Evolutionary conservation across 306 rosid genomes (phyloP), one percentile per base, ranked within the genome.

Genomic region (Sesbania bispinosa): DNA sequence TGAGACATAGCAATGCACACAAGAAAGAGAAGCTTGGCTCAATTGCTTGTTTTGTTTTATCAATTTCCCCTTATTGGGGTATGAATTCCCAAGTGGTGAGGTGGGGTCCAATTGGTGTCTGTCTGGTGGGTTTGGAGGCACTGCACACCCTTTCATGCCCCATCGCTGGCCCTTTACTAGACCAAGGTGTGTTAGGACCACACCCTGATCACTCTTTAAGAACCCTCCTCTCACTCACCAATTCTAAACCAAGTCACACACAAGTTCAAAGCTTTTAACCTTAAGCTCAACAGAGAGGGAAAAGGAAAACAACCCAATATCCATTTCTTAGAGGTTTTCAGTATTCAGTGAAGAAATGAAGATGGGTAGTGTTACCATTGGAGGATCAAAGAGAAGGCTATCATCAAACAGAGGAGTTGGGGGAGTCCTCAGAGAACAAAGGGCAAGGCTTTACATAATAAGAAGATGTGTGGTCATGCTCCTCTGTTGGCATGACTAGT

Each of bases 381-480:
- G 84, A 38, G 71, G 77, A 41, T 75, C 93, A 50, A 93, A 88
- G 92, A 90, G 89, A 77, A 90, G 96, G 80, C 19, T 88, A 0
- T 88, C 90, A 7, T 91, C 96, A 46, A 81, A 60, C 71, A 87
- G 85, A 88, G 96, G 98, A 69, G 18, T 88, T 54, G 96, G 90
- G 48, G 92, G 96, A 70, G 96, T 68, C 67, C 81, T 93, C 0
- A 85, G 87, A 64, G 90, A 93, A 79, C 98, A 86, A 36, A 86
- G 89, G 61, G 93, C 97, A 11, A 86, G 78, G 89, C 87, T 93
- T 20, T 90, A 90, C 77, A 93, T 93, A 1, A 93, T 93, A 20
- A 88, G 96, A 73, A 85, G 97, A 62, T 93, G 98, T 75, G 98
- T 93, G 19, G 87, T 93, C 81, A 88, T 90, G 98, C 97, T 93